A percentile compares a stretch with the other conserved stretches of the same genome.
Evolutionary conservation across 1,284 basidiomycete species (phyloP).

Genomic region (Taiwanofungus camphoratus): DNA sequence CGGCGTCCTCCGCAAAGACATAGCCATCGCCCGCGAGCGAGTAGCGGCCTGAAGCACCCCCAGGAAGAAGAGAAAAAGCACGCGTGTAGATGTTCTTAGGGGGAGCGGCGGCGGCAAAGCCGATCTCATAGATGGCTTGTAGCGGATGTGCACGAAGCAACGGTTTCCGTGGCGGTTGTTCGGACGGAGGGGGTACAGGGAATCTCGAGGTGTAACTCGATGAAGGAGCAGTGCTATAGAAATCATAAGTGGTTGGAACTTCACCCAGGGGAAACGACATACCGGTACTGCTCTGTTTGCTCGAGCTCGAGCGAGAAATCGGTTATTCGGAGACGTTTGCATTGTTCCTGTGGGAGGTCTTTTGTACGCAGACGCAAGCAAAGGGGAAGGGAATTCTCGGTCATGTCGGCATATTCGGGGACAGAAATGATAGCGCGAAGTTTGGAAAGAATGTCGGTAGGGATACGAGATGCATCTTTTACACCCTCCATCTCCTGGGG

Average conservation of each 20-base stretch:
- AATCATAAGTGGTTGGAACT: background rate
- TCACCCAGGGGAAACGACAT: slow-evolving; percentile 17
- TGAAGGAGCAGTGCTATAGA: slow-evolving; percentile 35
- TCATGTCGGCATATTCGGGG: slow-evolving; percentile 46
- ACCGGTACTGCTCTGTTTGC: slow-evolving; percentile 66
- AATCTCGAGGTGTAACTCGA: slow-evolving; percentile 37
- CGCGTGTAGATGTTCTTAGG: slow-evolving; percentile 26
- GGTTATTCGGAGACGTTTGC: slow-evolving; percentile 46
- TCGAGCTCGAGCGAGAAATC: slow-evolving; percentile 50
- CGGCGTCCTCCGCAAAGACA: slow-evolving; percentile 36
- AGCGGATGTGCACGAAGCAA: slow-evolving; percentile 50
- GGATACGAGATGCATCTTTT: slow-evolving; percentile 31
- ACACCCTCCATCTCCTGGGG: slow-evolving; percentile 11
- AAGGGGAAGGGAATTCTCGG: slow-evolving; percentile 44
- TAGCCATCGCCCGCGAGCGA: slow-evolving; percentile 39
- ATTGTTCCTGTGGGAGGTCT: slow-evolving; percentile 39
- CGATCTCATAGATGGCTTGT: slow-evolving; percentile 47
- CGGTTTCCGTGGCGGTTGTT: slow-evolving; percentile 59
- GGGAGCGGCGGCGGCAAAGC: slow-evolving; percentile 30
- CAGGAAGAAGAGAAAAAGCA: slow-evolving; percentile 50
- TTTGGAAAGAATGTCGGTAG: slow-evolving; percentile 48
- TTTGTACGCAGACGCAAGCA: slow-evolving; percentile 55
- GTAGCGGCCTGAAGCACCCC: slow-evolving; percentile 37
- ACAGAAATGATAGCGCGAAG: slow-evolving; percentile 58
- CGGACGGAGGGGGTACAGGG: slow-evolving; percentile 46